These are phyloP conservation scores for Lasiodiplodia sp. DNA, from an alignment of 2,329 filamentous ascomycete species.

Conservation along the genomic window DNA sequence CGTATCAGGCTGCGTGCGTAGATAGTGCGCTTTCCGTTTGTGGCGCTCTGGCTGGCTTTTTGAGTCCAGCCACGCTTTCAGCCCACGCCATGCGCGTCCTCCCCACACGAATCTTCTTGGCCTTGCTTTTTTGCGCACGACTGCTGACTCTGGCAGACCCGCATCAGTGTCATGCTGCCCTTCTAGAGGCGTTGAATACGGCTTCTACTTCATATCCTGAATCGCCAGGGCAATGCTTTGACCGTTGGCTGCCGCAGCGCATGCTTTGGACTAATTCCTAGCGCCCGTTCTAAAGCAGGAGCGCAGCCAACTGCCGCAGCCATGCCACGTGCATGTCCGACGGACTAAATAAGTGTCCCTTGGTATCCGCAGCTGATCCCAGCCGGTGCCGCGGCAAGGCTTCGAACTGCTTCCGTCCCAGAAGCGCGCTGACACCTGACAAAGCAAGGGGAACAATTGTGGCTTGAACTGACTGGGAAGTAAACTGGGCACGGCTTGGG, in stretches of 20 bases:
- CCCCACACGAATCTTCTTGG: neutral
- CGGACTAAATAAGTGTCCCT: neutral
- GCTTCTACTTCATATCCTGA: neutral
- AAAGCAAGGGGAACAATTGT: neutral
- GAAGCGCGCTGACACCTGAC: neutral
- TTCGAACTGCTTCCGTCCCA: neutral
- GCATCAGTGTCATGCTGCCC: too few relatives aligned
- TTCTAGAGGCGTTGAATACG: neutral
- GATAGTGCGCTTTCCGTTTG: neutral
- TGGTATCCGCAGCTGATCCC: neutral
- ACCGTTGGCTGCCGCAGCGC: neutral
- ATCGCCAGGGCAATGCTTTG: neutral
- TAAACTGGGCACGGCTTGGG: neutral
- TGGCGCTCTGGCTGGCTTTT: neutral
- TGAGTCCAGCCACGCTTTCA: neutral
- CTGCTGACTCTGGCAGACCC: neutral
- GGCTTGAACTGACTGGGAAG: neutral
- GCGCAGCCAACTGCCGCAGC: neutral
- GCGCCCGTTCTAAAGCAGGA: neutral
- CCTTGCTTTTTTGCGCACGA: neutral
- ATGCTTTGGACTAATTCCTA: neutral
- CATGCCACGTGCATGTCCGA: neutral
- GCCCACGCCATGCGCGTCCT: neutral
- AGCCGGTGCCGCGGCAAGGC: neutral
- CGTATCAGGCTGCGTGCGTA: neutral